Evolutionary conservation across 352 stramenopile genomes (phyloP).

Genomic region (Phytopythium vexans): DNA sequence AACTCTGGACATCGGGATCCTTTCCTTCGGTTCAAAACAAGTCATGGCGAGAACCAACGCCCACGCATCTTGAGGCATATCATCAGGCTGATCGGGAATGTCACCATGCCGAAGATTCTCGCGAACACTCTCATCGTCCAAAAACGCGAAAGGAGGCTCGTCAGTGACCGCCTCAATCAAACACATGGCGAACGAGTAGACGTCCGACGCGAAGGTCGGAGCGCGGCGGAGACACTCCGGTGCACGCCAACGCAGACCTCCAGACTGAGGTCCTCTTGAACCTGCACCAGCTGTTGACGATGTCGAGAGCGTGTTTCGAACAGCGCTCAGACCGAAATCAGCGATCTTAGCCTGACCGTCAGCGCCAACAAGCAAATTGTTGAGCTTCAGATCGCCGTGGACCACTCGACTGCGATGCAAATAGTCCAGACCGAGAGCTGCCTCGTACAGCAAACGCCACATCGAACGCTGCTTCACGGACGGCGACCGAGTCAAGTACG

Average conservation of each 20-base stretch:
- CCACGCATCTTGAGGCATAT: conserved; percentile 12
- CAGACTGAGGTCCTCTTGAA: background rate
- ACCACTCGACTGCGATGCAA: background rate
- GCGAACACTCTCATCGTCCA: conserved; percentile 11
- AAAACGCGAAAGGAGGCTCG: conserved; percentile 16
- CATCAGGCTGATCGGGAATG: conserved; percentile 4
- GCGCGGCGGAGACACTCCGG: conserved; percentile 20
- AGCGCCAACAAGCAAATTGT: background rate
- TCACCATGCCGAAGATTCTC: conserved; percentile 3
- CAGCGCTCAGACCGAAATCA: conserved; percentile 1
- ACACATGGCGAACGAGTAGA: conserved; percentile 31
- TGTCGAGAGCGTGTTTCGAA: no score
- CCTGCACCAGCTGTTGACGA: no score
- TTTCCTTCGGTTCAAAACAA: no score
- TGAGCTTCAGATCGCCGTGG: background rate
- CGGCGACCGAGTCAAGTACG: no score
- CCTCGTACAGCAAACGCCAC: conserved; percentile 1
- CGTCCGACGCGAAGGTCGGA: conserved; percentile 20
- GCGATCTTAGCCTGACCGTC: background rate
- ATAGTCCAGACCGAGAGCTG: background rate
- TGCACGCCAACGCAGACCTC: conserved; percentile 18
- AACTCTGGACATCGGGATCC: no score
- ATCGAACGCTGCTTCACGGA: no score
- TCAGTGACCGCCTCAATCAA: conserved; percentile 22
- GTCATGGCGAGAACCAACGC: conserved; percentile 13